phyloP scores from a whole-genome alignment of 257 asterid genomes.

The Solanum sitiens region DNA sequence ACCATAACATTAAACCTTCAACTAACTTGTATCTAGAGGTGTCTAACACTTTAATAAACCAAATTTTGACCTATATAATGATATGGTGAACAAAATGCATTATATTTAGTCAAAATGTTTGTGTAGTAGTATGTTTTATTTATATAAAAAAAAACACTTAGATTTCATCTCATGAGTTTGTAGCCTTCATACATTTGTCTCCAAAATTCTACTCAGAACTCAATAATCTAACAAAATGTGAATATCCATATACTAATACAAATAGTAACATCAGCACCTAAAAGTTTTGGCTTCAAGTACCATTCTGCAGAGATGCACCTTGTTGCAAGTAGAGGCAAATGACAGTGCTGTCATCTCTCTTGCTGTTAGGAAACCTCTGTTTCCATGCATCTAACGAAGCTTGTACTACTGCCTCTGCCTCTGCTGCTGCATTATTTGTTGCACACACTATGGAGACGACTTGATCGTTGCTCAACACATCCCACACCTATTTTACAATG shows the following conservation, averaged over 20 bases:
- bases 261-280: background rate
- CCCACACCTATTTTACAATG: constrained; percentile 56
- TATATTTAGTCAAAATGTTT: background rate
- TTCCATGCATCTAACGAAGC: constrained; percentile 59
- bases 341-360: constrained; percentile 68
- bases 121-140: background rate
- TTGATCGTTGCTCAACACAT: constrained; percentile 57
- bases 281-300: background rate
- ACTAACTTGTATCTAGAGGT: background rate
- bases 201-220: background rate
- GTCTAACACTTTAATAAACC: background rate
- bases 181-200: no score
- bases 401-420: constrained; percentile 65
- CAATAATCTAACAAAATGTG: background rate
- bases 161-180: no score
- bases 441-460: constrained; percentile 39
- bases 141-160: background rate
- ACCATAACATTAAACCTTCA: no score
- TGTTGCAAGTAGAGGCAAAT: constrained; percentile 46
- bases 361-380: constrained; percentile 42
- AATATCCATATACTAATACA: background rate
- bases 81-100: background rate
- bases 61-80: background rate
- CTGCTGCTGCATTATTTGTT: constrained; percentile 32
- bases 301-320: background rate